Base-by-base conservation (phyloP, 495 filamentous ascomycete species). In the Neurospora sp. region DNA sequence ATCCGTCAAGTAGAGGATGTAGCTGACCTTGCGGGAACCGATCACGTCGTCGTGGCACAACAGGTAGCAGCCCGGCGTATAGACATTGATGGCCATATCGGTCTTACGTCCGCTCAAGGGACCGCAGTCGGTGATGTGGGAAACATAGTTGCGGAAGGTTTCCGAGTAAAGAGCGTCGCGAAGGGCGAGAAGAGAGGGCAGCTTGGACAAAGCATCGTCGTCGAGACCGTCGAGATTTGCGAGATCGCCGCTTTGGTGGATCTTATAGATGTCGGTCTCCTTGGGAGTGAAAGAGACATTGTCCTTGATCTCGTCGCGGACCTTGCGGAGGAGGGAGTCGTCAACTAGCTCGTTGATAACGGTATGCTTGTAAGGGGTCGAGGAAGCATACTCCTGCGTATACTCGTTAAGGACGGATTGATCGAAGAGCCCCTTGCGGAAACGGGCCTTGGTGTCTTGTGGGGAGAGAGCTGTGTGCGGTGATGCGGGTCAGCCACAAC, bases 221-320 rank as follows among this genome's bases (percentile, higher is more conserved):
- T 96, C 92, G 8, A 99, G 86, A 5, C 96, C 96, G 82, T 97
- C 94, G 59, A 99, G 90, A 80, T 99, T 99, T 10, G 96, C 96
- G 20, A 99, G 87, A 80, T 99, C 96, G 72, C 96, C 96, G 39
- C 95, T 98, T 83, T 98, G 96, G 86, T 98, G 94, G 80, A 98
- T 98, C 82, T 96, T 97, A 86, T 99, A 99, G 83, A 99, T 98
- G 82, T 99, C 96, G 73, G 96, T 99, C 81, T 99, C 96, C 84
- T 99, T 99, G 75, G 94, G 94, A 69, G 96, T 97, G 84, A 99
- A 99, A 79, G 91, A 90, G 74, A 99, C 89, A 77, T 96, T 93
- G 69, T 88, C 85, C 82, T 92, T 90, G 80, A 98, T 94, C 85
- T 99, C 96, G 74, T 86, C 83, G 79, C 95, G 94, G 76, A 99